phyloP scores from a whole-genome alignment of 2,329 filamentous ascomycete species.

The Diaporthe sp. region DNA sequence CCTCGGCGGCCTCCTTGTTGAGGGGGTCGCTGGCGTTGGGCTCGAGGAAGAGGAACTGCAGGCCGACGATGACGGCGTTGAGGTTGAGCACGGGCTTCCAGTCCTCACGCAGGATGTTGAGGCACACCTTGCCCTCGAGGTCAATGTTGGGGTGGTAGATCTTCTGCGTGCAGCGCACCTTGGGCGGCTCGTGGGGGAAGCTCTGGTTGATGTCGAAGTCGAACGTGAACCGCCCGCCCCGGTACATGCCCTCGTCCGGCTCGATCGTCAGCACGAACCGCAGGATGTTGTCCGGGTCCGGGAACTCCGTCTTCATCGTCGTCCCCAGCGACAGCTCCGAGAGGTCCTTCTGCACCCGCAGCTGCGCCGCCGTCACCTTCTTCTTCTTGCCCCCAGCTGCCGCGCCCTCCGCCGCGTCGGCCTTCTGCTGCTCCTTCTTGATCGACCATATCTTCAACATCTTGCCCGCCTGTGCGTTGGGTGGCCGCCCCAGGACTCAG shows the following conservation, averaged over 20 bases:
- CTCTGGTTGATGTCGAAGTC: conserved; percentile 93
- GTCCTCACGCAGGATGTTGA: conserved; percentile 97
- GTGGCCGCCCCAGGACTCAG: conserved; percentile 29
- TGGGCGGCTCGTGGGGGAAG: conserved; percentile 97
- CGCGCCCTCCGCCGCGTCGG: conserved; percentile 82
- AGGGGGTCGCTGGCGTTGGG: conserved; percentile 97
- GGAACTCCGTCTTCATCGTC: conserved; percentile 87
- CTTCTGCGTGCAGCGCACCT: conserved; percentile 97
- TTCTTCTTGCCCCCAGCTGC: conserved; percentile 86
- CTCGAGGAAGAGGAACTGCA: conserved; percentile 98
- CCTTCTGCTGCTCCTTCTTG: conserved; percentile 98
- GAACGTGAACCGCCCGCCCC: conserved; percentile 88
- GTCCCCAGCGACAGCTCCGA: conserved; percentile 83
- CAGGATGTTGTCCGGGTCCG: conserved; percentile 87
- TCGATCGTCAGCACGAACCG: conserved; percentile 87
- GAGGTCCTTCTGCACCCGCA: conserved; percentile 95
- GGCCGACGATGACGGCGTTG: conserved; percentile 94
- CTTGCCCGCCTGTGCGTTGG: conserved; percentile 57
- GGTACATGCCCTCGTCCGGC: conserved; percentile 91
- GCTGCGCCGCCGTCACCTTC: conserved; percentile 96
- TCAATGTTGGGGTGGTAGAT: conserved; percentile 99
- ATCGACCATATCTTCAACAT: conserved; percentile 99
- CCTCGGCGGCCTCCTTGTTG: conserved; percentile 97
- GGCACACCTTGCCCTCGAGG: conserved; percentile 95
- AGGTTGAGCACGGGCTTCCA: conserved; percentile 99